These are phyloP conservation scores for Yarrowia deformans DNA, from an alignment of 805 yeast species.

Conservation along the genomic window DNA sequence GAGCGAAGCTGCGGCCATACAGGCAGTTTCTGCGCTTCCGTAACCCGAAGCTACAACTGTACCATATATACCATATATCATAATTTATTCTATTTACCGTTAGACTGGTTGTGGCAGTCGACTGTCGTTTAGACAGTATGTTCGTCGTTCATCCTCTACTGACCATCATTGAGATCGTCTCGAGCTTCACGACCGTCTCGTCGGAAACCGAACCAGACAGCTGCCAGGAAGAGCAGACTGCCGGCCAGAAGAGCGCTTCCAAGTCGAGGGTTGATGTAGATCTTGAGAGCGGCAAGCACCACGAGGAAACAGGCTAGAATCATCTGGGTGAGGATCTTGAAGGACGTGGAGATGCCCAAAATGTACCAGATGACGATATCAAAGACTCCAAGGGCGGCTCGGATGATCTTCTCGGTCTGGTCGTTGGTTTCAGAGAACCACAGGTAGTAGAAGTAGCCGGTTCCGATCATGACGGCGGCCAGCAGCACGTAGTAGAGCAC, in stretches of 20 bases:
- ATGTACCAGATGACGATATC: conserved; percentile 36
- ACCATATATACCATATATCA: neutral
- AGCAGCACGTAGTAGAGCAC: conserved; percentile 32
- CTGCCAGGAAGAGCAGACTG: conserved; percentile 7
- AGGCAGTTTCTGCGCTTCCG: conserved; percentile 8
- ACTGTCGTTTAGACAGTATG: neutral
- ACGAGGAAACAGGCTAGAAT: conserved; percentile 31
- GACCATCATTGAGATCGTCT: conserved; percentile 11
- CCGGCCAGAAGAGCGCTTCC: conserved; percentile 21
- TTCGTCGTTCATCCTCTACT: neutral
- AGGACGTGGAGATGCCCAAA: conserved; percentile 28
- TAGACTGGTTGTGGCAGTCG: neutral
- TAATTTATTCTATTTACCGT: conserved; percentile 21
- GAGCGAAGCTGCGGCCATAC: conserved; percentile 4
- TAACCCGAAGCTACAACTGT: conserved; percentile 1
- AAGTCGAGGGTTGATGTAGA: conserved; percentile 26
- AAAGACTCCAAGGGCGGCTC: conserved; percentile 27
- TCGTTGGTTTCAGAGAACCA: conserved; percentile 31
- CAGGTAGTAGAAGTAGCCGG: conserved; percentile 31
- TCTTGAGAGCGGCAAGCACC: conserved; percentile 20
- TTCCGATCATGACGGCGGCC: conserved; percentile 34
- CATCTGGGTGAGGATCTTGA: conserved; percentile 32
- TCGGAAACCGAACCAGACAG: conserved; percentile 29
- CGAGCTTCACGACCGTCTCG: conserved; percentile 22
- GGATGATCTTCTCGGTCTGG: conserved; percentile 29